Conservation (phyloP, 306 rosid genomes). For the Calophaca sinica region DNA sequence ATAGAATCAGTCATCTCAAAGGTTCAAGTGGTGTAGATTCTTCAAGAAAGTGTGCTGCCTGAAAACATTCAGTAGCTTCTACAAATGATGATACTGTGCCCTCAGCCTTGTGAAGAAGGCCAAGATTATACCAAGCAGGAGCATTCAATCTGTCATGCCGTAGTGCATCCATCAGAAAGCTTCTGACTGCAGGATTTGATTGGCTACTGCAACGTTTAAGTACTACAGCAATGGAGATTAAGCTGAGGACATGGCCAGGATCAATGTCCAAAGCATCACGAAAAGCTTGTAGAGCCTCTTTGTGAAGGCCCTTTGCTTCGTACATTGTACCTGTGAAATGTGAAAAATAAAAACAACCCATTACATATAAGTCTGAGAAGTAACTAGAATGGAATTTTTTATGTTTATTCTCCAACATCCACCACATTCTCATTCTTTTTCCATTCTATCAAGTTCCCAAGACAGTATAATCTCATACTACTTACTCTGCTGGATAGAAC, state of each 20-base stretch:
- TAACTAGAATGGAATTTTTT: conserved; percentile 4
- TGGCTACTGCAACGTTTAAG: conserved; percentile 55
- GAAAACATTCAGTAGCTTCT: conserved; percentile 82
- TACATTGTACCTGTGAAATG: conserved; percentile 63
- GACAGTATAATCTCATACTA: background rate
- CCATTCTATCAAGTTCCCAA: background rate
- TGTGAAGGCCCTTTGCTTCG: conserved; percentile 70
- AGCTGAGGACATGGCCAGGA: conserved; percentile 73
- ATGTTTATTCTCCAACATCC: conserved; percentile 20
- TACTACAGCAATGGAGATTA: conserved; percentile 68
- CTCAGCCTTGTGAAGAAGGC: conserved; percentile 63
- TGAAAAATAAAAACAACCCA: background rate
- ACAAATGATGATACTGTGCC: conserved; percentile 57
- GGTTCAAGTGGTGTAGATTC: conserved; percentile 87
- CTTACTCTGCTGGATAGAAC: background rate
- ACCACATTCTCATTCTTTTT: background rate
- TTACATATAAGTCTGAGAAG: background rate
- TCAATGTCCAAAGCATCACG: conserved; percentile 68
- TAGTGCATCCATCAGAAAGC: conserved; percentile 78
- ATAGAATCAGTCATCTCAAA: conserved; percentile 60
- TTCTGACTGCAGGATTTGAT: conserved; percentile 55
- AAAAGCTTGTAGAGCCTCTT: conserved; percentile 73
- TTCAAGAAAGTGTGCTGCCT: conserved; percentile 78
- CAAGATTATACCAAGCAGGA: conserved; percentile 89
- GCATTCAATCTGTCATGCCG: conserved; percentile 68